Conservation (phyloP, 163 green algal species). For the Coccomyxa subellipsoidea region DNA sequence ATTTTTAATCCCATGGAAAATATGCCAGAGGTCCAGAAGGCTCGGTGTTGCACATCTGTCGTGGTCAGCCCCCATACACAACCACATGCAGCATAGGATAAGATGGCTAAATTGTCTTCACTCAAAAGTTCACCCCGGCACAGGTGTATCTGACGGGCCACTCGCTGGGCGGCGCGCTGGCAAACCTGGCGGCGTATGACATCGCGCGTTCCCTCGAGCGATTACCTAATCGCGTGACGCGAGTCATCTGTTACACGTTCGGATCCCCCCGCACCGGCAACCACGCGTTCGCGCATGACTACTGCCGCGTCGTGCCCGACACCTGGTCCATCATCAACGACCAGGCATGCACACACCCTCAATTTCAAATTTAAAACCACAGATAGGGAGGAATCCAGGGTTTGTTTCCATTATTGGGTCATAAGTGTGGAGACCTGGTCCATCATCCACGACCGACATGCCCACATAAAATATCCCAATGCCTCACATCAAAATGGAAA, state of each 20-base stretch:
- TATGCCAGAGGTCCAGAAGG: no score
- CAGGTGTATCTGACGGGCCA: conserved; percentile 22
- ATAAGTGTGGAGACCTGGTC: no score
- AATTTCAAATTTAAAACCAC: neutral
- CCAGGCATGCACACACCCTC: neutral
- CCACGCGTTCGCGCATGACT: conserved; percentile 55
- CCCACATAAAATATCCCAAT: no score
- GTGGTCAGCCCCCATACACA: no score
- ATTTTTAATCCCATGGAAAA: no score
- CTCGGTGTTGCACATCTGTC: no score
- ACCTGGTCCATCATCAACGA: conserved; percentile 56
- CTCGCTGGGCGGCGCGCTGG: conserved; percentile 37
- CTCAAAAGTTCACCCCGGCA: neutral
- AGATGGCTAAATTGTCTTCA: neutral
- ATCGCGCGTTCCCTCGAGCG: neutral
- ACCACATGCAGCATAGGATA: no score
- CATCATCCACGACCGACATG: no score
- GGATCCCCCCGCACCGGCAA: conserved; percentile 32
- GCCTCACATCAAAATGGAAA: no score
- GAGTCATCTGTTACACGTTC: conserved; percentile 36
- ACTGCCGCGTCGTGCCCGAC: conserved; percentile 45
- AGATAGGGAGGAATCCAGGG: no score
- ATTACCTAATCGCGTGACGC: neutral
- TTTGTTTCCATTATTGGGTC: no score
- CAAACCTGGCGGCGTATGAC: conserved; percentile 35